Evolutionary conservation across 2,329 filamentous ascomycete genomes (phyloP).

Genomic region (Alternaria brassicae): DNA sequence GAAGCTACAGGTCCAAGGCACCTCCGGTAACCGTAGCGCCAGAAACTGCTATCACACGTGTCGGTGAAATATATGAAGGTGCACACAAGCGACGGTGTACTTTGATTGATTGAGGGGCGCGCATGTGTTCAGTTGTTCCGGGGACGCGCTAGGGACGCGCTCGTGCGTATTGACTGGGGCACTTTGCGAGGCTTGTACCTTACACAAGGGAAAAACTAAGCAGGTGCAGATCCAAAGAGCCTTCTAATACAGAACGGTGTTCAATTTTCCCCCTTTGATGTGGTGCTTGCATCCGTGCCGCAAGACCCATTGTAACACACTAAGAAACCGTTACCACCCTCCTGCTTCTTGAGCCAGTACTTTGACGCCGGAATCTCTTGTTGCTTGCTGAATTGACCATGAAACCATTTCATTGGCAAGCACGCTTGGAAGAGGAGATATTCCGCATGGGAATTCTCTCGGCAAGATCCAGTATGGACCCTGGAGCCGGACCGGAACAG

Average conservation of each 20-base stretch:
- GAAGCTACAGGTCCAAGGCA: slow-evolving; percentile 7
- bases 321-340: not conserved
- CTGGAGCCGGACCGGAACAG: not conserved
- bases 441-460: not conserved
- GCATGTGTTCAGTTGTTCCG: slow-evolving; percentile 4
- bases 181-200: not conserved
- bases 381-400: not conserved
- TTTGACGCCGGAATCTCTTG: not conserved
- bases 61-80: slow-evolving; percentile 9
- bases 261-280: no score
- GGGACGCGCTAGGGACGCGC: slow-evolving; percentile 12
- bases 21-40: slow-evolving; percentile 11
- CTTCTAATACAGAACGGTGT: not conserved
- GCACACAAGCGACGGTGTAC: slow-evolving; percentile 13
- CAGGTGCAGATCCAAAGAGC: not conserved
- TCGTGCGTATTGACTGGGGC: slow-evolving; percentile 8
- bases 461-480: not conserved
- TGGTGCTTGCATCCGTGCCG: not conserved
- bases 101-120: slow-evolving; percentile 8
- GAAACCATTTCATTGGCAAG: not conserved
- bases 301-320: not conserved
- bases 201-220: not conserved
- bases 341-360: not conserved
- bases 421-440: not conserved
- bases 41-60: slow-evolving; percentile 1